phyloP scores from a whole-genome alignment of 352 stramenopile genomes.

The Plasmopara halstedii region DNA sequence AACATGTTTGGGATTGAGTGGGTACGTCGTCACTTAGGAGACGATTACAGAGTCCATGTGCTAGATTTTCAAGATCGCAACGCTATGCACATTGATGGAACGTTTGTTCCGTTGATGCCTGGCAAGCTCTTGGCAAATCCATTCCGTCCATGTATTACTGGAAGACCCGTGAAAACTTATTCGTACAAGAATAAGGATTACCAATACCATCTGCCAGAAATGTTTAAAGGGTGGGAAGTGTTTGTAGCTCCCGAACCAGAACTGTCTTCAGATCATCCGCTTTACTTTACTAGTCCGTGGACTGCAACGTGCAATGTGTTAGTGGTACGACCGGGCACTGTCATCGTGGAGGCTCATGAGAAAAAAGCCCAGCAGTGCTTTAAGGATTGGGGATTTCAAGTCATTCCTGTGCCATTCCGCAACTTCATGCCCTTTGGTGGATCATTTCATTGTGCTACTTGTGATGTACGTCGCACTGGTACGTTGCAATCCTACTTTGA shows the following conservation, averaged over 20 bases:
- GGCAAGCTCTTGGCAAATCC: conserved; percentile 85
- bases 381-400: conserved; percentile 85
- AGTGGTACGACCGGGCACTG: conserved; percentile 68
- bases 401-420: conserved; percentile 84
- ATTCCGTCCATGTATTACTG: conserved; percentile 82
- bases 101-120: conserved; percentile 80
- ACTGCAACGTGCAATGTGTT: conserved; percentile 88
- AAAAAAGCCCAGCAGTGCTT: conserved; percentile 73
- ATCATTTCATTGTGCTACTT: conserved; percentile 87
- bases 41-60: conserved; percentile 82
- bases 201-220: conserved; percentile 81
- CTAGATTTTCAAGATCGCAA: conserved; percentile 89
- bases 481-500: conserved; percentile 85
- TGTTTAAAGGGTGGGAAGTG: conserved; percentile 90
- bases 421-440: conserved; percentile 88
- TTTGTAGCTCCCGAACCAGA: conserved; percentile 82
- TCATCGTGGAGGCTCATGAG: conserved; percentile 83
- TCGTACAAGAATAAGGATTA: conserved; percentile 85
- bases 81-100: conserved; percentile 89
- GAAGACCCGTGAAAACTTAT: conserved; percentile 78
- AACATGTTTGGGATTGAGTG: conserved; percentile 89
- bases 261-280: conserved; percentile 64
- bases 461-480: conserved; percentile 74
- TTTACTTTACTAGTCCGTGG: conserved; percentile 89
- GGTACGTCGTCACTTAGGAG: conserved; percentile 78